Evolutionary conservation across 2,329 filamentous ascomycete genomes (phyloP), one percentile per base, ranked within the genome.

Genomic region (Talaromyces piceae): DNA sequence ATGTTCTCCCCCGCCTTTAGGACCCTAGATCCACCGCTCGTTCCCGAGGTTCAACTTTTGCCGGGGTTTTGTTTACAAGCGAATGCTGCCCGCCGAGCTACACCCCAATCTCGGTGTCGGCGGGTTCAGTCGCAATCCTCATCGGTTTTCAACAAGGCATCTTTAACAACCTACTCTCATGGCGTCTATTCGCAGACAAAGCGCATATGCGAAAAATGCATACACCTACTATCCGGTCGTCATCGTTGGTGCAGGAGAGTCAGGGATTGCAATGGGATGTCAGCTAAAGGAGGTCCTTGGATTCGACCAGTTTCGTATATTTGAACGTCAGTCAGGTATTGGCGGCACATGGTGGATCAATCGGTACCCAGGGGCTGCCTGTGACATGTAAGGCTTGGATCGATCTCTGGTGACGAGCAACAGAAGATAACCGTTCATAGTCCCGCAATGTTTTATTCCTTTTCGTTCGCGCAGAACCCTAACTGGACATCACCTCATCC

Each of bases 321-420:
- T 84, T 53, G 83, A 86, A 22, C 71, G 77, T 11, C 71, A 80
- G 54, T 66, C 71, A 3, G 74, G 75, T 3, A 71, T 84, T 41
- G 82, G 82, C 27, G 83, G 83, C 6, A 84, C 82, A 1, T 86
- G 83, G 83, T 76, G 74, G 64, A 75, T 76, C 41, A 86, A 84
- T 61, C 70, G 73, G 27, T 86, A 86, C 63, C 82, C 79, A 8
- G 77, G 77, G 63, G 66, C 69, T 50, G 78, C 79, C 5, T 82
- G 79, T 58, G 79, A 83, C 61, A 63, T 79, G 72, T 76, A 65
- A 57, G 61, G 23, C 57, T 41, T 31, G n/a, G 48, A 16, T 37
- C 13, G 13, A 4, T 37, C 9, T 11, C 20, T 31, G 3, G 9
- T 30, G 27, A n/a, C 20, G 33, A 45, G 31, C 27, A 16, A 37